A percentile compares a stretch with the other conserved stretches of the same genome.
Evolutionary conservation across 202 grass and related monocot species (phyloP).

Genomic region (Setaria viridis): DNA sequence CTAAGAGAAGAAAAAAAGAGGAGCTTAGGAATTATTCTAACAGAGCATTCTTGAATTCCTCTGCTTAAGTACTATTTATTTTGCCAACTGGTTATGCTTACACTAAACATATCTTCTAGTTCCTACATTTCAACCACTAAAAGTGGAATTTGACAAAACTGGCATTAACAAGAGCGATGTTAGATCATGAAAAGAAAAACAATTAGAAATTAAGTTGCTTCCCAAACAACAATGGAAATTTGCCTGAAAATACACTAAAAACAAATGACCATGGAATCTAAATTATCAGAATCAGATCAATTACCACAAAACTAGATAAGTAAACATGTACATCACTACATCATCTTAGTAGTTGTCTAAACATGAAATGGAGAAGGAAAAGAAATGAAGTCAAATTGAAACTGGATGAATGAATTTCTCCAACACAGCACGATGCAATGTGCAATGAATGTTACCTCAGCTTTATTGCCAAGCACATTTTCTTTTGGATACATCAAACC

Average conservation of each 20-base stretch:
- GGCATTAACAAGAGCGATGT: neutral
- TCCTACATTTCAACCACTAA: neutral
- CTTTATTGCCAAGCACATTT: constrained; percentile 56
- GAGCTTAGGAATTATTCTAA: neutral
- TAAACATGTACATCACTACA: constrained; percentile 32
- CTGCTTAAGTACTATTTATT: neutral
- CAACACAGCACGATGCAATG: neutral
- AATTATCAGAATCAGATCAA: constrained; percentile 11
- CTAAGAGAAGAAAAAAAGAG: too few species aligned
- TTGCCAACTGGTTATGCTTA: neutral
- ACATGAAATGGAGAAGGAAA: constrained; percentile 36
- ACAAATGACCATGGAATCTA: neutral
- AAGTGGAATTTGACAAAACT: neutral
- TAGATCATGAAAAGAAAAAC: neutral
- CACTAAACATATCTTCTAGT: neutral
- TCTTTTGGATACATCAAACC: constrained; percentile 54
- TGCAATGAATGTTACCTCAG: constrained; percentile 66
- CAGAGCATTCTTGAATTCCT: neutral
- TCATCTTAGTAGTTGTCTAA: constrained; percentile 8
- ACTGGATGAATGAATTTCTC: constrained; percentile 30
- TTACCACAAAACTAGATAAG: constrained; percentile 24
- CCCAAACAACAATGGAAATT: neutral
- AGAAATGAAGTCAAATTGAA: constrained; percentile 18
- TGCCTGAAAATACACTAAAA: constrained; percentile 12
- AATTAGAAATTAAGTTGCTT: neutral